A percentile compares a stretch with the other conserved stretches of the same genome.
These are phyloP conservation scores for Heterobasidion annosum DNA, from an alignment of 1,284 basidiomycete genomes.

Conservation along the genomic window DNA sequence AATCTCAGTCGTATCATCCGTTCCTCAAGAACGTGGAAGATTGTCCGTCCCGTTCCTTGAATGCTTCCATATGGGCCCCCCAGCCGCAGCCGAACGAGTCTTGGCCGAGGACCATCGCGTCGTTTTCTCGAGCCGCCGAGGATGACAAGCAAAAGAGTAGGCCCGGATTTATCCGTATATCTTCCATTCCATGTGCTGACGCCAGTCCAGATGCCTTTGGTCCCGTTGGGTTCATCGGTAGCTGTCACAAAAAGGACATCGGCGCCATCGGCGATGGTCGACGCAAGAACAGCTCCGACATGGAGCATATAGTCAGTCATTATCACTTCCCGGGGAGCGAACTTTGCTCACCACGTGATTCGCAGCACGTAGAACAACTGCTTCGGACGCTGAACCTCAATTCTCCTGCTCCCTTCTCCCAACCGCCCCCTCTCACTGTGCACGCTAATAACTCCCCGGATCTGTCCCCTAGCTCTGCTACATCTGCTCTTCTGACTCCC, in stretches of 20 bases:
- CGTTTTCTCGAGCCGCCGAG: constrained; percentile 43
- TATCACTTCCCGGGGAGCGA: constrained; percentile 11
- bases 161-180: constrained; percentile 17
- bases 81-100: constrained; percentile 58
- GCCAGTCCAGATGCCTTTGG: constrained; percentile 59
- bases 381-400: constrained; percentile 67
- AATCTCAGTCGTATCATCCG: constrained; percentile 17
- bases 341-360: constrained; percentile 12
- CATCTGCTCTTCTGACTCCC: constrained; percentile 57
- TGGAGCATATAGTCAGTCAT: constrained; percentile 41
- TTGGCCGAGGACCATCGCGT: constrained; percentile 56
- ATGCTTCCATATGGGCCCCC: constrained; percentile 67
- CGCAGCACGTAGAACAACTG: constrained; percentile 67
- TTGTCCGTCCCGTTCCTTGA: constrained; percentile 23
- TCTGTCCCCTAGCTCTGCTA: constrained; percentile 57
- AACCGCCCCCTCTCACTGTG: constrained; percentile 24
- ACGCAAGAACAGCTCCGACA: constrained; percentile 47
- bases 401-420: constrained; percentile 49
- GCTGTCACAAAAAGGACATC: constrained; percentile 35
- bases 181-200: constrained; percentile 18
- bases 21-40: constrained; percentile 17
- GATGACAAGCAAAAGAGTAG: constrained; percentile 17
- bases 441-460: constrained; percentile 37
- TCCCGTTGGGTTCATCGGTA: constrained; percentile 26
- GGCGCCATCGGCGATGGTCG: constrained; percentile 72